Evolutionary conservation across 1,139 yeast species (phyloP), one percentile per base, ranked within the genome.

Genomic region (Citeromyces hawaiiensis): DNA sequence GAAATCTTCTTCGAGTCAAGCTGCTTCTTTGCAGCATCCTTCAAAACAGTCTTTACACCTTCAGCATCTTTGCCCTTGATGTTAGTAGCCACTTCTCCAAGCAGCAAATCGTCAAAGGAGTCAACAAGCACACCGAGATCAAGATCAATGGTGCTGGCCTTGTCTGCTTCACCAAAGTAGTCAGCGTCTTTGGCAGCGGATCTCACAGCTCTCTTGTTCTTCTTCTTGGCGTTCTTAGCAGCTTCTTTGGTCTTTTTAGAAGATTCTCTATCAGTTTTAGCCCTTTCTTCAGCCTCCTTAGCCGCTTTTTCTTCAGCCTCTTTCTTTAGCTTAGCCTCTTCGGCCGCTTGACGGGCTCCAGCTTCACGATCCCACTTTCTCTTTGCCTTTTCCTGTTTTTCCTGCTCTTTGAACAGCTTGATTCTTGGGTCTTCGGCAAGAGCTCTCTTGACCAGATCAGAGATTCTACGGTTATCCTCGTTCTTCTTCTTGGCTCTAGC

Each of bases 361-460:
- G 97, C 95, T 61, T 88, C 98, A 62, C 81, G 83, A 62, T 91
- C 98, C 97, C 97, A 88, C 66, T 88, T 91, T 72, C 72, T 78
- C 63, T 78, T 79, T 57, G 85, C 98, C 72, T 88, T 91, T 61
- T 85, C 97, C 63, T 81, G 80, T 76, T 85, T 86, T 61, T 91
- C 97, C 43, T 77, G 83, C 48, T 91, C 95, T 70, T 88, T 91
- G 77, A 87, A 88, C 57, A 72, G 57, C 67, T 81, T 83, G 63
- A 91, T 83, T 70, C 98, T 83, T 51, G 98, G 98, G 64, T 91
- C 99, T 63, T 81, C 88, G 48, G 72, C 57, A 55, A 82, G 71
- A 36, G 94, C 96, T 60, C 93, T 76, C 64, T 85, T 95, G 40
- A 93, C 91, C 47, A 87, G 66, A 53, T 83, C 87, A 50, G 83